Conservation (phyloP, 2,329 filamentous ascomycete genomes). For the Spiromastix sp. region DNA sequence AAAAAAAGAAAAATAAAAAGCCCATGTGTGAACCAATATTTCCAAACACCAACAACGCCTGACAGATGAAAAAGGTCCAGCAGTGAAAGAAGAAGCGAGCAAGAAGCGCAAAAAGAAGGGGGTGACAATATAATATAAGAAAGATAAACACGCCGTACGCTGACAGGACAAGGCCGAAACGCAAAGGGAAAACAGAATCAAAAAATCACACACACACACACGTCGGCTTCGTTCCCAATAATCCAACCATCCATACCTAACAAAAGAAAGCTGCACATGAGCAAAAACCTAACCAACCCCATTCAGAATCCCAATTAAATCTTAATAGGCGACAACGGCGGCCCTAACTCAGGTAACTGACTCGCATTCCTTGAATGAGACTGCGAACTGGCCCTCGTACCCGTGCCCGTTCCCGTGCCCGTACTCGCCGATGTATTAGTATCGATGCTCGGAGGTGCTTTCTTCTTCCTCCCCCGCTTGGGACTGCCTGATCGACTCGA, state of each 20-base stretch:
- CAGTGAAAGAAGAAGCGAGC: not conserved
- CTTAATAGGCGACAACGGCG: conserved; percentile 38
- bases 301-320: conserved; percentile 29
- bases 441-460: conserved; percentile 15
- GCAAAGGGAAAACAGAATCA: not conserved
- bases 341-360: conserved; percentile 38
- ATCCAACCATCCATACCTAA: too few relatives aligned
- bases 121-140: not conserved
- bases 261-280: too few relatives aligned
- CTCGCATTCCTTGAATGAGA: conserved; percentile 28
- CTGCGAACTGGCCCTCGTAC: too few relatives aligned
- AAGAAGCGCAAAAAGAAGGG: not conserved
- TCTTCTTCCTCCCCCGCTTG: conserved; percentile 18
- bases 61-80: too few relatives aligned
- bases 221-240: too few relatives aligned
- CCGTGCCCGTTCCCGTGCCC: too few relatives aligned
- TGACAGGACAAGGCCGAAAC: not conserved
- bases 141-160: not conserved
- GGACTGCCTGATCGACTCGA: conserved; percentile 22
- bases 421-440: too few relatives aligned
- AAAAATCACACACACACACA: too few relatives aligned
- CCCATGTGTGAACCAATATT: too few relatives aligned
- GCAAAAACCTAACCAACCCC: too few relatives aligned
- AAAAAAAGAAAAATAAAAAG: too few relatives aligned
- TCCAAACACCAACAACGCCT: too few relatives aligned